Evolutionary conservation across 2,329 filamentous ascomycete species (phyloP), one percentile per base, ranked within the genome.

Genomic region (Colletotrichum higginsianum): DNA sequence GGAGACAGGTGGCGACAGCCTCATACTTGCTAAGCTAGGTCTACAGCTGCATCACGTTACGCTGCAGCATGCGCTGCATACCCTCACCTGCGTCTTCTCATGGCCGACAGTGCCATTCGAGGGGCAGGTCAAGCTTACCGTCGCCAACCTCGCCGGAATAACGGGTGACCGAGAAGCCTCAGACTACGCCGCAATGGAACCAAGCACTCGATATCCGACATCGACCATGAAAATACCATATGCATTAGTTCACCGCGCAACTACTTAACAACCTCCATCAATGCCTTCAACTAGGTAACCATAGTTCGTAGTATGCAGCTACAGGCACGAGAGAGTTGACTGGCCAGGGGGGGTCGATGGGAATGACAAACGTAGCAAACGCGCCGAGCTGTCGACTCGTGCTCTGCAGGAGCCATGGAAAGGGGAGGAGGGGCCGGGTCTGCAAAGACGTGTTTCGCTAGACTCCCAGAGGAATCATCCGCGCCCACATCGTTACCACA

Each of bases 401-500:
- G 58, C 44, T 38, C 44, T 46, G 47, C 57, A 46, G 30, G 35
- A 50, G 44, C 26, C 42, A 71, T 46, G 40, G 50, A 46, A 67
- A 60, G 56, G 44, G 50, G 35, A 38, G 44, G 62, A 57, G 49
- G 50, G 57, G 62, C 53, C 61, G 35, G 23, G 66, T 68, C 60
- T 63, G 60, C 61, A 55, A 26, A 35, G 21, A 35, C 23, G 53
- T 70, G 67, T 61, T 66, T 61, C 61, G 61, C 53, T 70, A 70
- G 40, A 64, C 67, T 66, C 62, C 21, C 42, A 65, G 7, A 63
- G 61, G 44, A 66, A 61, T 66, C 63, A 55, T 67, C 47, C 49
- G 65, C 65, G 49, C 38, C 64, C 64, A 26, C 53, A 68, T 69
- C 35, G 53, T n/a, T 60, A 69, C 61, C 66, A 18, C 35, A 69